Conservation (phyloP, 768 basidiomycete species). For the Mycena venus region DNA sequence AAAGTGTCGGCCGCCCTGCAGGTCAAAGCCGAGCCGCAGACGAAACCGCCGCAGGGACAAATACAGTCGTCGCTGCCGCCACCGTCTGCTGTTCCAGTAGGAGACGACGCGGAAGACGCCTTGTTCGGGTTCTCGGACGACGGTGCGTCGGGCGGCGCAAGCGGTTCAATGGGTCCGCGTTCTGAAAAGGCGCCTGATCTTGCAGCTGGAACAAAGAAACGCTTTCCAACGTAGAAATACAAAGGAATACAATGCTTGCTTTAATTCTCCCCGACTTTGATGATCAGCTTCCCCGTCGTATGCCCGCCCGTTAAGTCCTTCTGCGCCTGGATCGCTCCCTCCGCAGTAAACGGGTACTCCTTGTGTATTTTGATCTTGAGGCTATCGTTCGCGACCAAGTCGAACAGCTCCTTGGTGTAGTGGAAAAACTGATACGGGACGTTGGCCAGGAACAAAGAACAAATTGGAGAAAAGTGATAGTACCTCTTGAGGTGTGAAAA, state of each 20-base stretch:
- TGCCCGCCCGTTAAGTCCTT: slow-evolving; percentile 80
- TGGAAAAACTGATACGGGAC: slow-evolving; percentile 50
- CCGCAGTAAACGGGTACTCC: slow-evolving; percentile 87
- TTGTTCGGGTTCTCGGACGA: slow-evolving; percentile 76
- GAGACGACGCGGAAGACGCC: slow-evolving; percentile 42
- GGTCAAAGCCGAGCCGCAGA: slow-evolving; percentile 21
- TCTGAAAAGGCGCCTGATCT: too few relatives aligned
- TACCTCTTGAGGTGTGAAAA: slow-evolving; percentile 79
- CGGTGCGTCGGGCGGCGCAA: too few relatives aligned
- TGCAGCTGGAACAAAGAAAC: too few relatives aligned
- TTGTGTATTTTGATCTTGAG: slow-evolving; percentile 75
- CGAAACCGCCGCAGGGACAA: slow-evolving; percentile 25
- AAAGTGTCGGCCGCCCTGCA: slow-evolving; percentile 25
- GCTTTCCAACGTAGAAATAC: neutral
- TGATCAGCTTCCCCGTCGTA: slow-evolving; percentile 88
- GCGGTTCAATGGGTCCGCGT: too few relatives aligned
- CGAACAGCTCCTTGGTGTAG: slow-evolving; percentile 78
- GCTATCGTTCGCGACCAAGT: slow-evolving; percentile 66
- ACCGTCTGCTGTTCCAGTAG: neutral
- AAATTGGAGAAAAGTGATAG: neutral
- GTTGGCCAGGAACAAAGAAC: neutral
- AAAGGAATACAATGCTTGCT: neutral
- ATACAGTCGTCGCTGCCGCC: slow-evolving; percentile 11
- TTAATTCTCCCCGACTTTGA: slow-evolving; percentile 51
- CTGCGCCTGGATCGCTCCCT: slow-evolving; percentile 84